phyloP scores from a whole-genome alignment of 176 grass and related monocot genomes.

The Cenchrus americanus region DNA sequence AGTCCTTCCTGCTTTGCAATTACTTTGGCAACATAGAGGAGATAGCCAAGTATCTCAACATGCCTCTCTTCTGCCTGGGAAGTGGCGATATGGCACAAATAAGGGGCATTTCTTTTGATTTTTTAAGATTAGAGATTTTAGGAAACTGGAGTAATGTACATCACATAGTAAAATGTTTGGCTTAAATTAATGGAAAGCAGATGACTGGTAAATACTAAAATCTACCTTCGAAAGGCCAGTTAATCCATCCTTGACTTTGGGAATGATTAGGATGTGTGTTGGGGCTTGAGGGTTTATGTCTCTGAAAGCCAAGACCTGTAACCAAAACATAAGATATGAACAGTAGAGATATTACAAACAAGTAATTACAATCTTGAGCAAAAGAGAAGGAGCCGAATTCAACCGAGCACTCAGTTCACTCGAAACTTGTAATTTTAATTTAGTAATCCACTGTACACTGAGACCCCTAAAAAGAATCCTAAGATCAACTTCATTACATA shows the following conservation, averaged over 20 bases:
- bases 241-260: constrained; percentile 88
- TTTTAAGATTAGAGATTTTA: not conserved
- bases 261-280: constrained; percentile 80
- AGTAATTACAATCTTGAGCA: not conserved
- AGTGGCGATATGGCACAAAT: constrained; percentile 15
- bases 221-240: constrained; percentile 85
- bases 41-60: constrained; percentile 76
- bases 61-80: constrained; percentile 93
- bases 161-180: not conserved
- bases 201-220: not conserved
- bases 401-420: not conserved
- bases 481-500: not conserved
- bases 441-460: not conserved
- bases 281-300: constrained; percentile 92
- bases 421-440: constrained; percentile 4
- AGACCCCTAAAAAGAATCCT: not conserved
- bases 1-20: constrained; percentile 95
- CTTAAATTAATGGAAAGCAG: not conserved
- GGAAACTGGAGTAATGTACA: not conserved
- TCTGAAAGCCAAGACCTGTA: constrained; percentile 85
- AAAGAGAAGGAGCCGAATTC: not conserved
- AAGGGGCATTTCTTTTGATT: not conserved
- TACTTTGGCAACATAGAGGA: constrained; percentile 81
- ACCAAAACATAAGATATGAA: constrained; percentile 1
- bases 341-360: not conserved